Percentiles rank a stretch among this genome's conserved stretches.
Evolutionary conservation across 2,329 filamentous ascomycete genomes (phyloP).

Genomic region (Phaeosphaeriaceae sp.): DNA sequence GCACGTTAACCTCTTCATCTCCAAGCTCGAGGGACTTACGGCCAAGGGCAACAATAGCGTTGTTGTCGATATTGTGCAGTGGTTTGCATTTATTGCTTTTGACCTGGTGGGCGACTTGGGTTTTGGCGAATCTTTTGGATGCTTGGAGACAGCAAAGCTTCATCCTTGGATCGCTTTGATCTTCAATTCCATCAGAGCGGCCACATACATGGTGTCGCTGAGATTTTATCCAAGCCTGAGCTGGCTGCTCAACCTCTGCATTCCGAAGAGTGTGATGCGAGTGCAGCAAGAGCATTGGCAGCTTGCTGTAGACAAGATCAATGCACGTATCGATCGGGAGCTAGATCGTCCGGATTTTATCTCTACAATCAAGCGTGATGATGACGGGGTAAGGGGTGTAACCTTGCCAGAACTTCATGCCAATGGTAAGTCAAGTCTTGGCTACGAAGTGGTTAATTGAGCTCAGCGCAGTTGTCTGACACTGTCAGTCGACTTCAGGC

Average conservation of each 20-base stretch:
- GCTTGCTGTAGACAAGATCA: constrained; percentile 10
- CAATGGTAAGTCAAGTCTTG: no score
- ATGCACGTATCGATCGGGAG: constrained; percentile 4
- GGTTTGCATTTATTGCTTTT: constrained; percentile 29
- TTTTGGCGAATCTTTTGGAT: constrained; percentile 34
- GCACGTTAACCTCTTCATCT: constrained; percentile 2
- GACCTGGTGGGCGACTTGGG: constrained; percentile 31
- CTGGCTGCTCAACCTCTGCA: constrained; percentile 6
- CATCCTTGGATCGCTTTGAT: constrained; percentile 6
- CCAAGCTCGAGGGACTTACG: background rate
- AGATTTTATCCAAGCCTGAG: constrained; percentile 8
- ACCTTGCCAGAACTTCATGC: constrained; percentile 36
- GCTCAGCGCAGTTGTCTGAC: no score
- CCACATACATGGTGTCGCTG: background rate
- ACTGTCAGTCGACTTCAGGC: no score
- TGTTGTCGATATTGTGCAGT: constrained; percentile 27
- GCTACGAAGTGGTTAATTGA: no score
- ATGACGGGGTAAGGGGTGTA: constrained; percentile 3
- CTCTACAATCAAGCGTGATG: constrained; percentile 8
- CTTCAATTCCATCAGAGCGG: constrained; percentile 2
- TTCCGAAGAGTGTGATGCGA: constrained; percentile 13
- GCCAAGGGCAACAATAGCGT: background rate
- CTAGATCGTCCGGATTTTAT: constrained; percentile 12
- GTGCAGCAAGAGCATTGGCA: constrained; percentile 6
- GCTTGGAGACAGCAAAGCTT: constrained; percentile 24